Conservation (phyloP, 768 basidiomycete species). For the Hebeloma cylindrosporum region DNA sequence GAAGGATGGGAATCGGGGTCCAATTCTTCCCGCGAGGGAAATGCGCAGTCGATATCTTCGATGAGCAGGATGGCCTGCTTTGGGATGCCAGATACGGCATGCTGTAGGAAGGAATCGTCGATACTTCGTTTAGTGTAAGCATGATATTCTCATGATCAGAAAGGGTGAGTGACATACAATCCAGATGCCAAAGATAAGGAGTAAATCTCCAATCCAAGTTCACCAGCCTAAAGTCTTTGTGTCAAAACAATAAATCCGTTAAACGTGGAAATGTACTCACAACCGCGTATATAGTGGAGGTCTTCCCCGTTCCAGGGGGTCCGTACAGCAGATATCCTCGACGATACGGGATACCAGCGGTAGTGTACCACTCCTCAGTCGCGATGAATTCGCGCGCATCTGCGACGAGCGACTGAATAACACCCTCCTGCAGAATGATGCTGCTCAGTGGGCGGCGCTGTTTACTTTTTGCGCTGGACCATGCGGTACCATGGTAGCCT, state of each 20-base stretch:
- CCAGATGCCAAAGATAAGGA: conserved; percentile 48
- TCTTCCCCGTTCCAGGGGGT: conserved; percentile 59
- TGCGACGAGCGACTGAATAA: conserved; percentile 43
- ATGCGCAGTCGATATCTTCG: conserved; percentile 61
- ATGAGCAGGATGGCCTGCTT: conserved; percentile 53
- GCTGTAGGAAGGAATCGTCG: conserved; percentile 47
- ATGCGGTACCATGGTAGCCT: conserved; percentile 35
- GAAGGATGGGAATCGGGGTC: too few relatives aligned
- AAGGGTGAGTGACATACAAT: conserved; percentile 35
- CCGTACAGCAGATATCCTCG: conserved; percentile 59
- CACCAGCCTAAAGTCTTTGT: conserved; percentile 33
- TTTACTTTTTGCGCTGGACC: conserved; percentile 50
- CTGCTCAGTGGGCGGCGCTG: conserved; percentile 50
- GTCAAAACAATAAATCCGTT: background rate
- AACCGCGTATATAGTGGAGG: conserved; percentile 52
- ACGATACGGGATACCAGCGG: conserved; percentile 55
- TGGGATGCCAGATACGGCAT: conserved; percentile 46
- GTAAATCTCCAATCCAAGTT: conserved; percentile 82
- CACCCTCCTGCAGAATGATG: conserved; percentile 47
- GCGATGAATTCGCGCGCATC: conserved; percentile 55
- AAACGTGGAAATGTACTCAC: conserved; percentile 51
- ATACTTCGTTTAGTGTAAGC: conserved; percentile 32
- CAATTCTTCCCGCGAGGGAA: conserved; percentile 43
- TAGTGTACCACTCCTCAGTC: conserved; percentile 56
- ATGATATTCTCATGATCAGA: background rate